These are phyloP conservation scores for Solanum hybrid DNA, from an alignment of 305 asterid species.

Conservation along the genomic window DNA sequence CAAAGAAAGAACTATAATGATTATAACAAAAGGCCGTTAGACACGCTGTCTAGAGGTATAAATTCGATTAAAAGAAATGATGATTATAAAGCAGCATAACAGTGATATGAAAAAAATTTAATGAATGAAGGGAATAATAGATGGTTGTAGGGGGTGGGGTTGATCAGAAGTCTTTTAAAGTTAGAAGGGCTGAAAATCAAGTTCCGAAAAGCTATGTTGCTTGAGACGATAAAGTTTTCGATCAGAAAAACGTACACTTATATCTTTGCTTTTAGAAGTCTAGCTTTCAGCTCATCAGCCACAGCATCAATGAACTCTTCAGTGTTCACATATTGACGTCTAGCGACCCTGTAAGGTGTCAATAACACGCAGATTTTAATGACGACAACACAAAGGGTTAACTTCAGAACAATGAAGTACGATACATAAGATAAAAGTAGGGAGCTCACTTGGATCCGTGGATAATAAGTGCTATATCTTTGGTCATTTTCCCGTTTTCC, in stretches of 20 bases:
- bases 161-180: neutral
- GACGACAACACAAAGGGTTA: neutral
- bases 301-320: constrained; percentile 89
- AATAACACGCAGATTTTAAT: neutral
- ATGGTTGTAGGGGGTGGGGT: neutral
- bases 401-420: no score
- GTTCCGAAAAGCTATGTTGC: neutral
- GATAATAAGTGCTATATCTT: constrained; percentile 89
- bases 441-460: constrained; percentile 79
- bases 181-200: neutral
- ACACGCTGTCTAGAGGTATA: neutral
- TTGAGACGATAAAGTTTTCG: neutral
- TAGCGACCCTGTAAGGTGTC: constrained; percentile 31
- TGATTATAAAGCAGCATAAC: neutral
- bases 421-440: neutral
- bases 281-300: constrained; percentile 69
- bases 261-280: constrained; percentile 37
- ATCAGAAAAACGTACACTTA: constrained; percentile 16
- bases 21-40: neutral
- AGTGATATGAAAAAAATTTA: neutral
- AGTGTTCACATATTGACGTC: constrained; percentile 60
- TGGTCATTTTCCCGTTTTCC: constrained; percentile 95
- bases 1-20: neutral
- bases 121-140: neutral
- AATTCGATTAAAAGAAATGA: neutral